Conservation (phyloP, 2,329 filamentous ascomycete species). For the Pyrenophora teres region DNA sequence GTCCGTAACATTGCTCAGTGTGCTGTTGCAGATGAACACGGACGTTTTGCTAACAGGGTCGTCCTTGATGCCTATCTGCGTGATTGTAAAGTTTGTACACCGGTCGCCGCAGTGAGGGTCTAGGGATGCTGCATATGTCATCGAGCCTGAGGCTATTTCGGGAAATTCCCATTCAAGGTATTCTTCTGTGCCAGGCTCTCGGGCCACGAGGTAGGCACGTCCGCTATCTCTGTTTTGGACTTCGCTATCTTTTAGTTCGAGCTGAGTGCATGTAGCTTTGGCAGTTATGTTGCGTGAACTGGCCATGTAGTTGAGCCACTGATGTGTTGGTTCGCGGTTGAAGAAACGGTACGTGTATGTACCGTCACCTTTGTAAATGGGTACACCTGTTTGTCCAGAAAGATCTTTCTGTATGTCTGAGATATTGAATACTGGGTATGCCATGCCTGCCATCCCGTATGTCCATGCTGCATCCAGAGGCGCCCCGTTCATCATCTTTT, state of each 20-base stretch:
- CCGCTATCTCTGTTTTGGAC: not conserved
- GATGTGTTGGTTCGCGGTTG: conserved; percentile 38
- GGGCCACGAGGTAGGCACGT: conserved; percentile 20
- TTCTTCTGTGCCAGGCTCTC: conserved; percentile 11
- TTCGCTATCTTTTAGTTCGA: conserved; percentile 17
- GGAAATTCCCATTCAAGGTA: conserved; percentile 25
- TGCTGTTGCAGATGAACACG: conserved; percentile 40
- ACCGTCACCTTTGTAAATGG: conserved; percentile 29
- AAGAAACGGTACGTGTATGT: conserved; percentile 40
- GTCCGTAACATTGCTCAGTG: conserved; percentile 16
- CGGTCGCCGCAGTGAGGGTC: conserved; percentile 31
- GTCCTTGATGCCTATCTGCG: conserved; percentile 21
- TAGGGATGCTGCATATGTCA: conserved; percentile 34
- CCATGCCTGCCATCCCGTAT: conserved; percentile 36
- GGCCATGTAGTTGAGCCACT: conserved; percentile 35
- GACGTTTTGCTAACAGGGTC: conserved; percentile 13
- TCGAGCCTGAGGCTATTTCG: conserved; percentile 19
- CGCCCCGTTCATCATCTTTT: conserved; percentile 14
- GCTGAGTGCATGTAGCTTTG: conserved; percentile 27
- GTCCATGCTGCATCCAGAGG: conserved; percentile 34
- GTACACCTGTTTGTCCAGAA: conserved; percentile 28
- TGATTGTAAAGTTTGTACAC: conserved; percentile 43
- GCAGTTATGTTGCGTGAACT: conserved; percentile 30
- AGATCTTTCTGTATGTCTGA: conserved; percentile 24
- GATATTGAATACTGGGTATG: conserved; percentile 26